These are phyloP conservation scores for Colletotrichum abscissum DNA, from an alignment of 2,329 filamentous ascomycete species.

Conservation along the genomic window DNA sequence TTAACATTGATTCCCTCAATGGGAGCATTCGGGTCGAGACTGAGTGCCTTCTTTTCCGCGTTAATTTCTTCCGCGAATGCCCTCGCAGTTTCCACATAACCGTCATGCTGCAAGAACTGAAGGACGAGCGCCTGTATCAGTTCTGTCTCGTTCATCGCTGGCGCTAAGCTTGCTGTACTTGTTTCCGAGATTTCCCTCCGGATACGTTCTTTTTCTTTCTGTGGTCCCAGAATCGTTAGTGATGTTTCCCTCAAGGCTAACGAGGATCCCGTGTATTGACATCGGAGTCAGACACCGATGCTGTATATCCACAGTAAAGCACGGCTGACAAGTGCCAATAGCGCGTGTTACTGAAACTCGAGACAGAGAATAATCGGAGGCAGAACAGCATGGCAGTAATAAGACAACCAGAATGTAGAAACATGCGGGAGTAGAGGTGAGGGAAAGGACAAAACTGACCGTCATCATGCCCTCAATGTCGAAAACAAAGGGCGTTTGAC, in stretches of 20 bases:
- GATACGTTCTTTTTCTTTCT: constrained; percentile 56
- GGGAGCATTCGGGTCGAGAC: constrained; percentile 63
- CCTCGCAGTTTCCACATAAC: constrained; percentile 91
- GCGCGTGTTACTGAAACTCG: not conserved
- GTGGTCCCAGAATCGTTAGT: constrained; percentile 25
- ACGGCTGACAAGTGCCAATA: not conserved
- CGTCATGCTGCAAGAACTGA: constrained; percentile 94
- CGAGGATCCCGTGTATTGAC: too few relatives aligned
- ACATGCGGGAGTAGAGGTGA: not conserved
- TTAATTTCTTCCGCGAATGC: constrained; percentile 88
- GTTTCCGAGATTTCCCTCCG: constrained; percentile 68
- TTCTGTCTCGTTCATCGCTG: constrained; percentile 76
- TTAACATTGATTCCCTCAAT: constrained; percentile 73
- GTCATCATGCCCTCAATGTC: constrained; percentile 90
- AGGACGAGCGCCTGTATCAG: constrained; percentile 85
- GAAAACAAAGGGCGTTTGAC: constrained; percentile 83
- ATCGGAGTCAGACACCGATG: not conserved
- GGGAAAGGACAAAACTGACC: constrained; percentile 58
- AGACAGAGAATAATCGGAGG: too few relatives aligned
- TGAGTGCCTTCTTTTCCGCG: constrained; percentile 77
- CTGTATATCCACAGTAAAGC: not conserved
- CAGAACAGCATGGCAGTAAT: not conserved
- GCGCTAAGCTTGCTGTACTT: constrained; percentile 70
- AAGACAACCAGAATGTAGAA: not conserved
- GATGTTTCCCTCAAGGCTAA: not conserved